phyloP scores from a whole-genome alignment of 768 basidiomycete species.

The Suillus subalutaceus region DNA sequence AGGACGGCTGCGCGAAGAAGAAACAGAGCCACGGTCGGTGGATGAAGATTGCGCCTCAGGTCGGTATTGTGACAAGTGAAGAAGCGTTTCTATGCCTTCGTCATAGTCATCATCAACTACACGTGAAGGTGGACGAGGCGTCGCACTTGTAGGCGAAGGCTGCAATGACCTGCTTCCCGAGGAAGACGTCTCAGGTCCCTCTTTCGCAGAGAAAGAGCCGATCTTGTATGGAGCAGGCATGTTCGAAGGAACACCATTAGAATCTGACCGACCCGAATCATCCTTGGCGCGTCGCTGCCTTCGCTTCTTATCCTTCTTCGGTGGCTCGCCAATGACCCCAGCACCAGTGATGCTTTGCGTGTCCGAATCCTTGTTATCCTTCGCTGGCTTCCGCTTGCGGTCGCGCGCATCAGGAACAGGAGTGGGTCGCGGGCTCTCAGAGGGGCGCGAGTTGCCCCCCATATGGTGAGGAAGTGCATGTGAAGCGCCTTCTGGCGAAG shows the following conservation, averaged over 20 bases:
- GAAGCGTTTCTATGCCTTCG: constrained; percentile 84
- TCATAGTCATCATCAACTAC: constrained; percentile 93
- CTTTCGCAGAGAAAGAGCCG: constrained; percentile 39
- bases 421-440: constrained; percentile 60
- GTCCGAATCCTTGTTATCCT: constrained; percentile 50
- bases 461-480: constrained; percentile 32
- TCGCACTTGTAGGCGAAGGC: constrained; percentile 69
- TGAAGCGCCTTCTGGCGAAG: constrained; percentile 47
- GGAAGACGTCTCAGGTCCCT: constrained; percentile 64
- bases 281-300: constrained; percentile 49
- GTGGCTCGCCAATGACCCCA: constrained; percentile 37
- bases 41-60: constrained; percentile 31
- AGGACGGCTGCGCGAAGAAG: constrained; percentile 61
- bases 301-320: constrained; percentile 63
- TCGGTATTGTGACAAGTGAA: constrained; percentile 60
- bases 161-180: constrained; percentile 68
- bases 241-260: constrained; percentile 31
- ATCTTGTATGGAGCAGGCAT: constrained; percentile 36
- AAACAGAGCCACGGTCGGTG: constrained; percentile 58
- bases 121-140: constrained; percentile 63
- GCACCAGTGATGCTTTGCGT: constrained; percentile 35
- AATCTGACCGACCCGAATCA: constrained; percentile 35
- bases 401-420: constrained; percentile 50
- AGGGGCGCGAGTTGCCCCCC: constrained; percentile 44
- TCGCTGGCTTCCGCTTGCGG: constrained; percentile 44